phyloP scores from a whole-genome alignment of 2,329 filamentous ascomycete species.

The Aspergillus glaucus region DNA sequence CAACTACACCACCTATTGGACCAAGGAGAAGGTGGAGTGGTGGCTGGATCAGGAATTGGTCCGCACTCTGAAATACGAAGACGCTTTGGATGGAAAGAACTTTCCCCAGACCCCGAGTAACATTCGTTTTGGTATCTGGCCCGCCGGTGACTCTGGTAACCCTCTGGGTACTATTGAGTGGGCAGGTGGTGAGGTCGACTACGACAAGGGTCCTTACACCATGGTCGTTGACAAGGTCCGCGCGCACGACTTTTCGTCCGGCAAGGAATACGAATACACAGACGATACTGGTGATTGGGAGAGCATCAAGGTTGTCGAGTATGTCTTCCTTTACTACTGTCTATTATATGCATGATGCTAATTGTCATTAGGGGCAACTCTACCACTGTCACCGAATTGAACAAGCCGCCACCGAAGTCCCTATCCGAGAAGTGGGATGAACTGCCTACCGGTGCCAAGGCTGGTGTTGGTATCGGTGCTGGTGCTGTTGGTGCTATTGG shows the following conservation, averaged over 20 bases:
- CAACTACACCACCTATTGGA: constrained; percentile 59
- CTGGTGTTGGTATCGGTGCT: constrained; percentile 39
- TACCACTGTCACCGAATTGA: constrained; percentile 40
- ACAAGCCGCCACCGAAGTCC: constrained; percentile 29
- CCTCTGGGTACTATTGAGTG: constrained; percentile 52
- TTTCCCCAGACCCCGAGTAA: constrained; percentile 71
- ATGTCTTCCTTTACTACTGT: constrained; percentile 13
- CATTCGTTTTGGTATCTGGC: constrained; percentile 64
- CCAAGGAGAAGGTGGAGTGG: constrained; percentile 58
- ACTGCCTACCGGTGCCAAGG: constrained; percentile 43
- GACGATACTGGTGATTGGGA: constrained; percentile 57
- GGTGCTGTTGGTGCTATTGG: constrained; percentile 27
- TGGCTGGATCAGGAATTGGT: constrained; percentile 56
- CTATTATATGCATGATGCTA: neutral
- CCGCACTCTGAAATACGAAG: constrained; percentile 55
- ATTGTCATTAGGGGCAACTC: constrained; percentile 55
- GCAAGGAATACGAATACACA: constrained; percentile 60
- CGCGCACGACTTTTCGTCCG: constrained; percentile 53
- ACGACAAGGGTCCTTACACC: constrained; percentile 58
- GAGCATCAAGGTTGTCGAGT: constrained; percentile 54
- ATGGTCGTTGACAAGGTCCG: constrained; percentile 64
- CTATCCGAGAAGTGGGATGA: constrained; percentile 38
- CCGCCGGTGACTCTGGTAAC: constrained; percentile 48
- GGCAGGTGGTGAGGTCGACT: constrained; percentile 66
- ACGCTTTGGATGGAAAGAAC: constrained; percentile 50